A percentile compares a stretch with the other conserved stretches of the same genome.
Evolutionary conservation across 306 rosid species (phyloP).

Genomic region (Lathyrus tuberosus): DNA sequence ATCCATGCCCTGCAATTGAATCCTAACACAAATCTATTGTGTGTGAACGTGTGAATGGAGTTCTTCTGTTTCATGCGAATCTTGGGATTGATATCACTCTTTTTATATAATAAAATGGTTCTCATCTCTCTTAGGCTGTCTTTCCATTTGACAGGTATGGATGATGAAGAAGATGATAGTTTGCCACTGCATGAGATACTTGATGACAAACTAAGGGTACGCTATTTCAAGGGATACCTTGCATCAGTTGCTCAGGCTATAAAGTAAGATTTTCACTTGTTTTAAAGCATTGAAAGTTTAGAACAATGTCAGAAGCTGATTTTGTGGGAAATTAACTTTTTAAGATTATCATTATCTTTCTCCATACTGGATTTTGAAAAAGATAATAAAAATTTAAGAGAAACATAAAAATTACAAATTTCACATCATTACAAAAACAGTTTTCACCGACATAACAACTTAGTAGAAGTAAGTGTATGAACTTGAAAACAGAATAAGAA

Average conservation of each 20-base stretch:
- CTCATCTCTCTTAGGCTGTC: slow-evolving; percentile 17
- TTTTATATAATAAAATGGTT: slow-evolving; percentile 7
- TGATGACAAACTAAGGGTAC: slow-evolving; percentile 81
- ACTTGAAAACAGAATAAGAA: slow-evolving; percentile 24
- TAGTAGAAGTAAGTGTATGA: background rate
- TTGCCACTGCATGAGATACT: slow-evolving; percentile 69
- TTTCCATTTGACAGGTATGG: slow-evolving; percentile 71
- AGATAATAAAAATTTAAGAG: background rate
- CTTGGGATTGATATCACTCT: too few species aligned
- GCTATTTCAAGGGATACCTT: slow-evolving; percentile 67
- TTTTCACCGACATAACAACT: background rate
- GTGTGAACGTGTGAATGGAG: too few species aligned
- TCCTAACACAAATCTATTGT: too few species aligned
- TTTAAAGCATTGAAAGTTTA: background rate
- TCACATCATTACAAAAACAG: background rate
- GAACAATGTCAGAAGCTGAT: background rate
- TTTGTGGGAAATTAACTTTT: background rate
- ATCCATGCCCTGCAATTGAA: too few species aligned
- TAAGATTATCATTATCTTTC: slow-evolving; percentile 11
- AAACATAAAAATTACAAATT: background rate
- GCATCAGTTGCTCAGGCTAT: slow-evolving; percentile 75
- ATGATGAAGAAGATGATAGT: slow-evolving; percentile 72
- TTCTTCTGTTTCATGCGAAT: too few species aligned
- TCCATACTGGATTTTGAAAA: background rate
- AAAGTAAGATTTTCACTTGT: slow-evolving; percentile 57